These are phyloP conservation scores for Vitis riparia DNA, from an alignment of 164 flowering plant genomes.

Conservation along the genomic window DNA sequence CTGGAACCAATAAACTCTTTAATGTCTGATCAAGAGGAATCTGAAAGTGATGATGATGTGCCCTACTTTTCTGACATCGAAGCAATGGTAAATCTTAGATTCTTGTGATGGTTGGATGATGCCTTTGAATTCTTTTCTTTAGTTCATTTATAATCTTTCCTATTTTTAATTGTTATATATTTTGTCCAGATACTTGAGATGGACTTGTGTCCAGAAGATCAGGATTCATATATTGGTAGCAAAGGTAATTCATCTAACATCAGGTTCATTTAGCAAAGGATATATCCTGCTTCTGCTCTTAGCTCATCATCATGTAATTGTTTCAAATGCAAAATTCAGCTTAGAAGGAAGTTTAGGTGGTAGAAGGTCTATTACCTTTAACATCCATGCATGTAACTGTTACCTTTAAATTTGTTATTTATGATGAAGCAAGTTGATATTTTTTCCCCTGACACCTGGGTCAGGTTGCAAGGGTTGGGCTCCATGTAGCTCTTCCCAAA, in stretches of 20 bases:
- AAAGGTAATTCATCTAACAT: slow-evolving; percentile 45
- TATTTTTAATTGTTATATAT: slow-evolving; percentile 3
- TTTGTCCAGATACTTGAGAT: slow-evolving; percentile 75
- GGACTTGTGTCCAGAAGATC: slow-evolving; percentile 68
- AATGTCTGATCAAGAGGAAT: slow-evolving; percentile 48
- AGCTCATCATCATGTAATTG: neutral
- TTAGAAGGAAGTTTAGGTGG: neutral
- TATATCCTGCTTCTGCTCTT: neutral
- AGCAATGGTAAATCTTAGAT: slow-evolving; percentile 56
- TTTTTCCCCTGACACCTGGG: too few relatives aligned
- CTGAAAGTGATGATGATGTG: slow-evolving; percentile 60
- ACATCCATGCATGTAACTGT: slow-evolving; percentile 1
- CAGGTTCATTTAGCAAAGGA: neutral
- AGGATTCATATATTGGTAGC: slow-evolving; percentile 35
- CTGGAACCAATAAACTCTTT: slow-evolving; percentile 26
- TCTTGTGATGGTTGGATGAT: slow-evolving; percentile 3
- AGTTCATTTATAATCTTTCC: neutral
- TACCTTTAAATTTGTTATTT: neutral
- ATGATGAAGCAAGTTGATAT: too few relatives aligned
- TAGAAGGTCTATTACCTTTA: neutral
- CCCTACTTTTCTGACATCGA: slow-evolving; percentile 85
- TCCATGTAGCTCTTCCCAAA: too few relatives aligned
- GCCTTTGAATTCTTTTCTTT: slow-evolving; percentile 3
- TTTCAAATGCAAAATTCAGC: neutral
- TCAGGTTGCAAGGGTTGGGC: too few relatives aligned